phyloP scores from a whole-genome alignment of 2,329 filamentous ascomycete genomes.

The Ceratocystis huliohia region DNA sequence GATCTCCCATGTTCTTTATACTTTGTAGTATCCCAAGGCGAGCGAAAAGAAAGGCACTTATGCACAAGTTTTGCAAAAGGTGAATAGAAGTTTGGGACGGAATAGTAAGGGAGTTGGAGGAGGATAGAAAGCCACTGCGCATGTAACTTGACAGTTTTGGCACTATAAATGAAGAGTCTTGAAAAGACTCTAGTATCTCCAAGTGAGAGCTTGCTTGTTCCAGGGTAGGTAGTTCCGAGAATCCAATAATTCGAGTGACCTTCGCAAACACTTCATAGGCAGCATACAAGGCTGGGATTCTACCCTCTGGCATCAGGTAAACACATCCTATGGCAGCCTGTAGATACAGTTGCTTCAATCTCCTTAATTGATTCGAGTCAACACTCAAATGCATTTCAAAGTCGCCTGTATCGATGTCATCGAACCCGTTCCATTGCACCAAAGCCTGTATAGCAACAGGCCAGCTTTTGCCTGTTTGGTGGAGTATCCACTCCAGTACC shows the following conservation, averaged over 20 bases:
- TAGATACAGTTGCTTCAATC: slow-evolving; percentile 52
- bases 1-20: slow-evolving; percentile 44
- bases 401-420: slow-evolving; percentile 55
- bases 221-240: slow-evolving; percentile 43
- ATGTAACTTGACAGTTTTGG: slow-evolving; percentile 27
- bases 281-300: slow-evolving; percentile 39
- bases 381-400: slow-evolving; percentile 42
- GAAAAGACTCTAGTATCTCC: slow-evolving; percentile 21
- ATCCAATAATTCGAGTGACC: slow-evolving; percentile 38
- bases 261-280: slow-evolving; percentile 19
- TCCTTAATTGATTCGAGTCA: slow-evolving; percentile 45
- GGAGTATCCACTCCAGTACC: slow-evolving; percentile 53
- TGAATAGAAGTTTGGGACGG: slow-evolving; percentile 11
- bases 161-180: slow-evolving; percentile 22
- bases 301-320: slow-evolving; percentile 51
- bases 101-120: slow-evolving; percentile 14
- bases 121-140: slow-evolving; percentile 24
- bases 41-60: slow-evolving; percentile 46
- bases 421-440: slow-evolving; percentile 60
- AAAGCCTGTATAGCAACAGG: slow-evolving; percentile 48
- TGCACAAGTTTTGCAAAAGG: slow-evolving; percentile 31
- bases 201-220: slow-evolving; percentile 25
- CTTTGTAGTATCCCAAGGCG: slow-evolving; percentile 38
- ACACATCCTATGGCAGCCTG: slow-evolving; percentile 54
- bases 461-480: slow-evolving; percentile 48